phyloP scores from a whole-genome alignment of 1,139 yeast genomes.

The Pichia sp. region DNA sequence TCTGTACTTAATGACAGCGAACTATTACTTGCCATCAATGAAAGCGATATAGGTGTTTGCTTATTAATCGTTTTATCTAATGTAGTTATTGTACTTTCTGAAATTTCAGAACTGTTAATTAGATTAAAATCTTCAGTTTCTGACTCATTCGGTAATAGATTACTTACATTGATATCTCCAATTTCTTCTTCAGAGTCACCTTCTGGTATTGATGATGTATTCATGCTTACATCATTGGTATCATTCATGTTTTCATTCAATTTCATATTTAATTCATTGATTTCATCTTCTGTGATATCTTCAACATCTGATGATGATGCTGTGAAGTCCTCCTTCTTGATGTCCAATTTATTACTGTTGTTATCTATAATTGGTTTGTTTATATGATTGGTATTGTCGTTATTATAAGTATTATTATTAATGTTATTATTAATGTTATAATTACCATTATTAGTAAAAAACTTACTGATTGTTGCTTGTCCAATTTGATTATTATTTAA shows the following conservation, averaged over 20 bases:
- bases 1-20: constrained; percentile 11
- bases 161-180: neutral
- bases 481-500: constrained; percentile 15
- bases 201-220: constrained; percentile 9
- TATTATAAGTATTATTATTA: neutral
- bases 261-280: constrained; percentile 9
- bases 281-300: constrained; percentile 13
- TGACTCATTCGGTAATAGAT: constrained; percentile 4
- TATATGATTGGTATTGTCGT: neutral
- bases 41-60: constrained; percentile 1
- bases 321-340: constrained; percentile 4
- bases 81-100: constrained; percentile 9
- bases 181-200: constrained; percentile 10
- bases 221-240: neutral
- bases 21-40: constrained; percentile 1
- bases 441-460: constrained; percentile 12
- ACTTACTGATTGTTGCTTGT: constrained; percentile 10
- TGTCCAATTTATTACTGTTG: neutral
- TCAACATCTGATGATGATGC: constrained; percentile 16
- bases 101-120: constrained; percentile 10
- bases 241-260: neutral
- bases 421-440: no score
- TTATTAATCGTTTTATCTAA: constrained; percentile 3
- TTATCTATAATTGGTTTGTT: neutral
- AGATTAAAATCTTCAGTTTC: constrained; percentile 12